These are phyloP conservation scores for Spathaspora sp. DNA, from an alignment of 805 yeast species.

Conservation along the genomic window DNA sequence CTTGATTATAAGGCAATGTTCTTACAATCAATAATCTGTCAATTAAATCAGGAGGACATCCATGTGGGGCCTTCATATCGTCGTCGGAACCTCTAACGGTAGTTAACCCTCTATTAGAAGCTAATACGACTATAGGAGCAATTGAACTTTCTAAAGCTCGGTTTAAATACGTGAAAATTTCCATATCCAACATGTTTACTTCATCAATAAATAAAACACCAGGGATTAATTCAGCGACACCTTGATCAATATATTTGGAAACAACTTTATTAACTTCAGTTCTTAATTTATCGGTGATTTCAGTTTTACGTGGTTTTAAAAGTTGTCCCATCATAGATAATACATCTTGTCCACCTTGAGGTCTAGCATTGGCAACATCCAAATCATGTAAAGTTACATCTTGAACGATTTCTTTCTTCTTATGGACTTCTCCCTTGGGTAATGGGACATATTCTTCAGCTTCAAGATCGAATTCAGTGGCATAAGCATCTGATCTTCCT, in stretches of 20 bases:
- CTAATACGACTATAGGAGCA: constrained; percentile 93
- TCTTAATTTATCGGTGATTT: constrained; percentile 92
- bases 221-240: constrained; percentile 95
- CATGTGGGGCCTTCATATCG: constrained; percentile 86
- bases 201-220: constrained; percentile 98
- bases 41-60: constrained; percentile 90
- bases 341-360: constrained; percentile 95
- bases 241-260: constrained; percentile 94
- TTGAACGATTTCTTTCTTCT: constrained; percentile 96
- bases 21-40: constrained; percentile 90
- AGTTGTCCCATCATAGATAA: constrained; percentile 96
- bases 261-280: constrained; percentile 94
- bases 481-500: constrained; percentile 97
- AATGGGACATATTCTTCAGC: constrained; percentile 98
- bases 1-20: constrained; percentile 82
- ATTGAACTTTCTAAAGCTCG: constrained; percentile 88
- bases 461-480: constrained; percentile 96
- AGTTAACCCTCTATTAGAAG: constrained; percentile 93
- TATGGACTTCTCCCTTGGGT: constrained; percentile 98
- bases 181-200: constrained; percentile 97
- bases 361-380: constrained; percentile 94
- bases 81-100: constrained; percentile 84
- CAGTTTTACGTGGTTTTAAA: constrained; percentile 93
- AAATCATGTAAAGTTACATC: constrained; percentile 95
- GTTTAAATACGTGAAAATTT: constrained; percentile 90